phyloP scores from a whole-genome alignment of 805 yeast genomes.

The Yueomyces sp. region DNA sequence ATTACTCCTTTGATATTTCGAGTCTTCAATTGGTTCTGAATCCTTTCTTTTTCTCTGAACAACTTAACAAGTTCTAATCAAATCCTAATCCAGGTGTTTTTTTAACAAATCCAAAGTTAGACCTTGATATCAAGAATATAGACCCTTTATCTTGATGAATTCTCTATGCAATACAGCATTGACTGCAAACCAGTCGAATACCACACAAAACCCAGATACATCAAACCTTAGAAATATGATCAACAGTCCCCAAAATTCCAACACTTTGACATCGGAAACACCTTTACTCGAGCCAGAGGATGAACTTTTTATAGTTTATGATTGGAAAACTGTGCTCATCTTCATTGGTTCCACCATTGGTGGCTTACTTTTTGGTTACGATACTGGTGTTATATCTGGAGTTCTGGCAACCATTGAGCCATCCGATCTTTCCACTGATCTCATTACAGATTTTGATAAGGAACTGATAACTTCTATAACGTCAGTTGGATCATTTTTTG shows the following conservation, averaged over 20 bases:
- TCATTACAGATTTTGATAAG: conserved; percentile 24
- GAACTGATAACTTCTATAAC: conserved; percentile 33
- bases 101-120: no score
- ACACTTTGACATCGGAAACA: neutral
- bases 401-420: conserved; percentile 36
- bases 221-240: neutral
- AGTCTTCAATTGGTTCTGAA: no score
- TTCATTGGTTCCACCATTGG: conserved; percentile 35
- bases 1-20: no score
- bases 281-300: conserved; percentile 20
- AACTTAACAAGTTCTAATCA: no score
- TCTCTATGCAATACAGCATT: no score
- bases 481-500: conserved; percentile 41
- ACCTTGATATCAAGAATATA: no score
- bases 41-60: no score
- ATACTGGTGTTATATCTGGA: conserved; percentile 52
- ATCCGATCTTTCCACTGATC: conserved; percentile 22
- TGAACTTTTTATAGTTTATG: conserved; percentile 14
- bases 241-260: neutral
- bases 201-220: no score
- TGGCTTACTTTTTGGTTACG: conserved; percentile 51
- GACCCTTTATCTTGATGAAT: no score
- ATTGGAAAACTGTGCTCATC: conserved; percentile 8
- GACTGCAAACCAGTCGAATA: no score
- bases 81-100: no score